phyloP scores from a whole-genome alignment of 2,329 filamentous ascomycete genomes.

The Waltergamsia citrina region DNA sequence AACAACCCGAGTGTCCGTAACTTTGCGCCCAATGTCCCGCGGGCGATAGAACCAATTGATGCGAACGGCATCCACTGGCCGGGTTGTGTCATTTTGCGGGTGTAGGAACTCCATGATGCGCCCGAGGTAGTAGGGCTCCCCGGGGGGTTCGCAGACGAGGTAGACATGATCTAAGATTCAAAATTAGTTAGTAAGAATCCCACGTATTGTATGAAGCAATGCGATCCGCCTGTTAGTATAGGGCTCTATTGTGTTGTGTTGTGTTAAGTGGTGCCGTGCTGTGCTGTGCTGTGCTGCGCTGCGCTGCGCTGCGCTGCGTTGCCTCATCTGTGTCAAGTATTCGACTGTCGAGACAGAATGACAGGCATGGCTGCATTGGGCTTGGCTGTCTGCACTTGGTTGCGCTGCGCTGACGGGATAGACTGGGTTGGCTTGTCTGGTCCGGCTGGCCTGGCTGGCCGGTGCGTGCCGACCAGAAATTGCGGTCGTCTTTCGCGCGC shows the following conservation, averaged over 20 bases:
- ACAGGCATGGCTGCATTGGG: too few species aligned
- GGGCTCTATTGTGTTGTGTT: too few species aligned
- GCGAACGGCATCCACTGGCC: conserved; percentile 75
- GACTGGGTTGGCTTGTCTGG: too few species aligned
- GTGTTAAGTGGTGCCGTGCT: too few species aligned
- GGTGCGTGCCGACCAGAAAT: conserved; percentile 5
- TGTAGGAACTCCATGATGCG: conserved; percentile 98
- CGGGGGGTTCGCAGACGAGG: conserved; percentile 92
- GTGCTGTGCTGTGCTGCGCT: background rate
- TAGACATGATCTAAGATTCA: conserved; percentile 81
- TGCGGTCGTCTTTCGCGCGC: too few species aligned
- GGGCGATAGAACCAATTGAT: conserved; percentile 99
- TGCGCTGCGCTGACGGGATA: too few species aligned
- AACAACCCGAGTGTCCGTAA: conserved; percentile 80
- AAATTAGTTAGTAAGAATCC: too few species aligned
- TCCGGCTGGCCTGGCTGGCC: background rate
- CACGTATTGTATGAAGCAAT: too few species aligned
- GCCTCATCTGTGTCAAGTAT: too few species aligned
- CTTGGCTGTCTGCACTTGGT: too few species aligned
- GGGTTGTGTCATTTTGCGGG: conserved; percentile 59
- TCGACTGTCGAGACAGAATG: too few species aligned
- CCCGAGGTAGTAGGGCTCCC: conserved; percentile 94
- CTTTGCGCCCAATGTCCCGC: conserved; percentile 88
- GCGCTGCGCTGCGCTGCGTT: background rate
- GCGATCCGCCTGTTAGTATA: too few species aligned